Percentiles rank a stretch among this genome's conserved stretches.
These are phyloP conservation scores for Colletotrichum sp. DNA, from an alignment of 2,329 filamentous ascomycete species.

Conservation along the genomic window DNA sequence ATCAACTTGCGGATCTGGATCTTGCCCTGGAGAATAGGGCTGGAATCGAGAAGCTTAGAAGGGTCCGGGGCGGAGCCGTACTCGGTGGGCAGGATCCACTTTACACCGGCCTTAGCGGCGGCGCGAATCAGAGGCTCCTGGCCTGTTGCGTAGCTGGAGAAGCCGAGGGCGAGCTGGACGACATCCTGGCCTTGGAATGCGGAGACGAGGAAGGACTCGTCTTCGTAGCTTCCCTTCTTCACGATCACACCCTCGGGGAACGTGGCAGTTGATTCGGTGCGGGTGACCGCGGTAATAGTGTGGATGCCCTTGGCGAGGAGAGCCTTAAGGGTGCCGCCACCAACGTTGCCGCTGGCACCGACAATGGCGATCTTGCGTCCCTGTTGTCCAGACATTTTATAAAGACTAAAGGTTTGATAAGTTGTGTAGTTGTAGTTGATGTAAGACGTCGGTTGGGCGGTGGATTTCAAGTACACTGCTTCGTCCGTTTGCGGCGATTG, in stretches of 20 bases:
- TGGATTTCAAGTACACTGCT: background rate
- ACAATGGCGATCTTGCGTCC: constrained; percentile 31
- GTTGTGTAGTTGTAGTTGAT: background rate
- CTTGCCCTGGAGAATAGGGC: constrained; percentile 28
- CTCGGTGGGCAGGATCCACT: constrained; percentile 61
- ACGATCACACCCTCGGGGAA: constrained; percentile 44
- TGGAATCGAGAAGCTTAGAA: constrained; percentile 23
- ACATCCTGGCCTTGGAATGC: constrained; percentile 36
- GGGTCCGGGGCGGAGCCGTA: constrained; percentile 38
- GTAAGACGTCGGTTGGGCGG: no score
- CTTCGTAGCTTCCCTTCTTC: constrained; percentile 50
- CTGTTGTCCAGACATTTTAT: constrained; percentile 3
- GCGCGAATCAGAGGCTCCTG: constrained; percentile 55
- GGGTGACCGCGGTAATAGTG: constrained; percentile 54
- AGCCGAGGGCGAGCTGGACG: constrained; percentile 28
- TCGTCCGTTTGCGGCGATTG: background rate
- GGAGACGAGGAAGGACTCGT: constrained; percentile 34
- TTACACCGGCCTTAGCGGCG: constrained; percentile 58
- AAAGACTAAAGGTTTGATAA: background rate
- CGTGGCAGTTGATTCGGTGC: constrained; percentile 42
- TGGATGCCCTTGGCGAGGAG: constrained; percentile 49
- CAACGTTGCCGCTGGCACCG: constrained; percentile 41
- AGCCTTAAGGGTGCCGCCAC: constrained; percentile 38
- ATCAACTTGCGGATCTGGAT: constrained; percentile 28
- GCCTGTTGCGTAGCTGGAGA: constrained; percentile 35